A percentile compares a stretch with the other conserved stretches of the same genome.
Evolutionary conservation across 768 basidiomycete genomes (phyloP).

Genomic region (Xerocomus spinulosus): DNA sequence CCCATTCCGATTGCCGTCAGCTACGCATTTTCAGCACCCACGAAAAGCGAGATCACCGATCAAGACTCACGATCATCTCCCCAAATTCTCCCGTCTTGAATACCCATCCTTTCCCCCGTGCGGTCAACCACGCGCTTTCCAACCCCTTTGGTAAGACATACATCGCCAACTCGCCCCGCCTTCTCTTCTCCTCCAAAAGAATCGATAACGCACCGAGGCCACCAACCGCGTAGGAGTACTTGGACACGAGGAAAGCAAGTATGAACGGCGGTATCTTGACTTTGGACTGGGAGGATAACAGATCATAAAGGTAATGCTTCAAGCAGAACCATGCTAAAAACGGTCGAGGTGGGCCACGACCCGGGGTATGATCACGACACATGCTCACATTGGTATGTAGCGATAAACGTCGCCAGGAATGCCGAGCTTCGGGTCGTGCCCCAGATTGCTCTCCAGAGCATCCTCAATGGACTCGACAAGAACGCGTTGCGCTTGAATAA

Average conservation of each 20-base stretch:
- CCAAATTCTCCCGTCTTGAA: constrained; percentile 67
- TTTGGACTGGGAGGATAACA: constrained; percentile 38
- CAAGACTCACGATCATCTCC: constrained; percentile 51
- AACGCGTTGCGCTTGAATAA: constrained; percentile 75
- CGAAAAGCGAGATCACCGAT: neutral
- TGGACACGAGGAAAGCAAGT: constrained; percentile 57
- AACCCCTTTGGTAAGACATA: constrained; percentile 85
- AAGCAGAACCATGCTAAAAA: constrained; percentile 57
- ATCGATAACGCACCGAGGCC: constrained; percentile 75
- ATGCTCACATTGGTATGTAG: constrained; percentile 73
- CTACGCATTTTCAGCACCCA: constrained; percentile 24
- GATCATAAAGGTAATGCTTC: constrained; percentile 55
- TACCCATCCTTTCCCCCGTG: constrained; percentile 71
- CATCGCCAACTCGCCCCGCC: constrained; percentile 92
- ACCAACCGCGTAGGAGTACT: constrained; percentile 66
- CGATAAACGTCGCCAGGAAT: constrained; percentile 80
- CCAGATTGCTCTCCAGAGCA: constrained; percentile 58
- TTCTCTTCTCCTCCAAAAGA: constrained; percentile 80
- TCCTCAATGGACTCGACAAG: constrained; percentile 55
- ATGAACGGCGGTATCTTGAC: constrained; percentile 42
- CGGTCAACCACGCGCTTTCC: constrained; percentile 85
- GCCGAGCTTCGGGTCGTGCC: constrained; percentile 82
- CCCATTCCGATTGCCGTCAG: constrained; percentile 77
- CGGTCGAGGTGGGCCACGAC: neutral
- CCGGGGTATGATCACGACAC: neutral